Conservation (phyloP, 306 rosid genomes). For the Cicer bijugum region DNA sequence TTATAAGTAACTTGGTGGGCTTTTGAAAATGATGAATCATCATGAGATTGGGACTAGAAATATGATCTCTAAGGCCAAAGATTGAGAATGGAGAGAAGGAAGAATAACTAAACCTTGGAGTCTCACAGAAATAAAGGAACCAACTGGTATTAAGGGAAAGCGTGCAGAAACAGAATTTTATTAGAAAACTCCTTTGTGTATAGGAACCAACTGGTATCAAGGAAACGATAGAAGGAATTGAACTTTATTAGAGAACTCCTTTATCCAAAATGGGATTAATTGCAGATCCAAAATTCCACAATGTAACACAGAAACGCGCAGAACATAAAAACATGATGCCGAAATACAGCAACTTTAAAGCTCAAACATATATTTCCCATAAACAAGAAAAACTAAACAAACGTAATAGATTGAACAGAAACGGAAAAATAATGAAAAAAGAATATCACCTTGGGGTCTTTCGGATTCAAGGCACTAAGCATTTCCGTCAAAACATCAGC, state of each 20-base stretch:
- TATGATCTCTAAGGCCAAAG: constrained; percentile 9
- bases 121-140: not conserved
- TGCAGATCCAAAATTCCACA: constrained; percentile 31
- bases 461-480: constrained; percentile 84
- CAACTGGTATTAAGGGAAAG: not conserved
- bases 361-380: constrained; percentile 34
- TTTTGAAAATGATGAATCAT: constrained; percentile 6
- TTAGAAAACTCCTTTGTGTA: not conserved
- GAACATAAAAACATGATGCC: constrained; percentile 27
- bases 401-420: constrained; percentile 38
- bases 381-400: constrained; percentile 36
- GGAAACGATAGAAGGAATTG: not conserved
- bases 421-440: constrained; percentile 8
- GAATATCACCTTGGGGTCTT: constrained; percentile 68
- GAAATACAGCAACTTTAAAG: constrained; percentile 35
- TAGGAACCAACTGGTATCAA: not conserved
- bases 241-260: constrained; percentile 1
- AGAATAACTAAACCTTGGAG: constrained; percentile 5
- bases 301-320: constrained; percentile 11
- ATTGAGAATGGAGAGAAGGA: constrained; percentile 4
- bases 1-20: not conserved
- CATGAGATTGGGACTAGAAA: constrained; percentile 21
- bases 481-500: constrained; percentile 88
- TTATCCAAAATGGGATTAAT: constrained; percentile 5
- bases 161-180: not conserved